Evolutionary conservation across 202 grass and related monocot species (phyloP).

Genomic region (Setaria viridis): DNA sequence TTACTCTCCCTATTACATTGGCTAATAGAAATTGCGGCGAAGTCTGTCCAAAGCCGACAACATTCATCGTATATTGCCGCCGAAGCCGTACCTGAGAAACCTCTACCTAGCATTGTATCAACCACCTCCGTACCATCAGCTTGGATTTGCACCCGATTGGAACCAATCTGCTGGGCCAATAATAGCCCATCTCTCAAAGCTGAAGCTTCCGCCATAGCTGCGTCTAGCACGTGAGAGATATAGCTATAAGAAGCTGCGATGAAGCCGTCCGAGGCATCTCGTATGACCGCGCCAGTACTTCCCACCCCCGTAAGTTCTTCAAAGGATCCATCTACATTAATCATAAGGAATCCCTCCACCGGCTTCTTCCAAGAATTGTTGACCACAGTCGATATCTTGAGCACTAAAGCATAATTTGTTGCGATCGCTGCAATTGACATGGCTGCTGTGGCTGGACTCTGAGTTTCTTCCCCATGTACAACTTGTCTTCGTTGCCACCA

Average conservation of each 20-base stretch:
- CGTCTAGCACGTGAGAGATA: too few relatives aligned
- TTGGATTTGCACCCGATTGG: not conserved
- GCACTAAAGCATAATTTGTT: not conserved
- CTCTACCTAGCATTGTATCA: not conserved
- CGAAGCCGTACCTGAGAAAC: not conserved
- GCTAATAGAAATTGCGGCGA: not conserved
- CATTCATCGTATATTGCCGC: not conserved
- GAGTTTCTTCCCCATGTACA: too few relatives aligned
- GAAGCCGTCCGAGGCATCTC: not conserved
- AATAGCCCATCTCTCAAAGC: not conserved
- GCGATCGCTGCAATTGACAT: too few relatives aligned
- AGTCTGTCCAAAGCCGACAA: not conserved
- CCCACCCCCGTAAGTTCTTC: not conserved
- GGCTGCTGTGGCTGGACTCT: too few relatives aligned
- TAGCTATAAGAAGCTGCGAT: not conserved
- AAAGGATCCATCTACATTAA: not conserved
- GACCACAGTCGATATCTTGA: not conserved
- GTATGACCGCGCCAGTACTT: not conserved
- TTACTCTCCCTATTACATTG: too few relatives aligned
- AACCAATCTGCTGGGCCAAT: not conserved
- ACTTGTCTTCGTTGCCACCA: too few relatives aligned
- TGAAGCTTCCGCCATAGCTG: not conserved
- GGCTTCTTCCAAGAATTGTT: not conserved
- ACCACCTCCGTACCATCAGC: not conserved
- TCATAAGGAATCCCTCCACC: not conserved